phyloP scores from a whole-genome alignment of 2,329 filamentous ascomycete genomes.

The Aspergillus hiratsukae region DNA sequence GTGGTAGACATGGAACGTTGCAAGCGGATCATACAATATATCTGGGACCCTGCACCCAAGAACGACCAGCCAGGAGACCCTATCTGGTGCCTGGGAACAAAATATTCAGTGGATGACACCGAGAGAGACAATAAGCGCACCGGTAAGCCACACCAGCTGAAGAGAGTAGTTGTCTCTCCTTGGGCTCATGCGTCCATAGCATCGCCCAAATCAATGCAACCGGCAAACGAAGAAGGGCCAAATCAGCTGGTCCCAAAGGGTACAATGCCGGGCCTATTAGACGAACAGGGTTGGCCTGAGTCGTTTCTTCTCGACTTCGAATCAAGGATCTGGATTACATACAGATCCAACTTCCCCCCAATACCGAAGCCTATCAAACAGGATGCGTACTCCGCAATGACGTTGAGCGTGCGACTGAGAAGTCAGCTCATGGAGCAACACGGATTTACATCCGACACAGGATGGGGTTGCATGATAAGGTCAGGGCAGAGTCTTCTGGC shows the following conservation, averaged over 20 bases:
- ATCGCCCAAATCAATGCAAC: not conserved
- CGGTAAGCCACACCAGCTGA: constrained; percentile 2
- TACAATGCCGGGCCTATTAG: constrained; percentile 3
- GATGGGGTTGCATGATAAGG: constrained; percentile 98
- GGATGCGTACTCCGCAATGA: constrained; percentile 66
- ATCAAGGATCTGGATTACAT: constrained; percentile 93
- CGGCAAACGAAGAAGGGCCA: not conserved
- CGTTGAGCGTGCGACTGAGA: constrained; percentile 77
- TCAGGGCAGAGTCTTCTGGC: constrained; percentile 91
- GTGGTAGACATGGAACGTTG: constrained; percentile 71
- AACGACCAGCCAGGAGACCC: constrained; percentile 69
- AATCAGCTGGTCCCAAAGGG: constrained; percentile 1
- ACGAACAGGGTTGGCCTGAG: constrained; percentile 65
- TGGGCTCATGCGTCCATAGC: not conserved
- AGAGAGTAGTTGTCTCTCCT: not conserved
- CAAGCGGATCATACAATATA: constrained; percentile 80
- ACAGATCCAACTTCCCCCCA: constrained; percentile 76
- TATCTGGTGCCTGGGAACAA: constrained; percentile 76
- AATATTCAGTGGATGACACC: constrained; percentile 44
- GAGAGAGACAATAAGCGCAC: not conserved
- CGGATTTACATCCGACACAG: constrained; percentile 88
- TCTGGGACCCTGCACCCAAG: constrained; percentile 84
- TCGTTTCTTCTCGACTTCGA: constrained; percentile 90
- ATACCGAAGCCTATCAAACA: constrained; percentile 77
- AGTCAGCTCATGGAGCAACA: constrained; percentile 71